Evolutionary conservation across 1,284 basidiomycete genomes (phyloP), one percentile per base, ranked within the genome.

Genomic region (Cutaneotrichosporon cutaneum): DNA sequence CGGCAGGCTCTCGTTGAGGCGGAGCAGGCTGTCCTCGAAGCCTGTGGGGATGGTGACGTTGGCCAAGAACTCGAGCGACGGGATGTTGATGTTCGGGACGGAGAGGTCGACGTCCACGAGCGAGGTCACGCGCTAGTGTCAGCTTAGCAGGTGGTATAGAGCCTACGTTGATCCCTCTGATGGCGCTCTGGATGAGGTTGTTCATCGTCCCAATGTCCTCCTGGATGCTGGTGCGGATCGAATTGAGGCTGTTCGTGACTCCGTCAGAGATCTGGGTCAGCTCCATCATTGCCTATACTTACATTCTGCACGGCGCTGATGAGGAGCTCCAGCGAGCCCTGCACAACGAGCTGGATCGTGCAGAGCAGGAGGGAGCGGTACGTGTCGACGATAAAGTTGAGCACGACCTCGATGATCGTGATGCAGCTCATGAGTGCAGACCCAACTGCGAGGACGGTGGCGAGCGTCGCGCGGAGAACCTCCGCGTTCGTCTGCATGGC

Each of bases 281-380:
- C 54, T 36, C 6, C 10, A 18, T 47, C 42, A 2, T 22, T 18
- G n/a, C 7, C n/a, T 9, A 21, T 30, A n/a, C 32, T 33, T 82
- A 85, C 66, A 69, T 88, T 88, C 63, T 90, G 81, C 1, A 93
- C 89, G 7, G 90, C 92, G 52, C 81, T 83, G 58, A 96, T 92
- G 21, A 97, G 79, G 55, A 97, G 81, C 27, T 87, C 84, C 39
- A 99, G 82, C 2, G 85, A 87, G 16, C 92, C 92, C 24, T 88
- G 85, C 2, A 99, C 88, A 14, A 92, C 86, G 52, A 98, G 83
- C 80, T 97, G 92, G 67, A 97, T 81, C 67, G 95, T 92, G 79
- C 94, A 98, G 55, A 97, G 83, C 69, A 96, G 87, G 1, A 94
- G 88, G 4, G 90, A 92, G 42, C 92, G 87, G 76, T 97, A 99